Conservation (phyloP, 2,329 filamentous ascomycete species). For the Cladophialophora bantiana region DNA sequence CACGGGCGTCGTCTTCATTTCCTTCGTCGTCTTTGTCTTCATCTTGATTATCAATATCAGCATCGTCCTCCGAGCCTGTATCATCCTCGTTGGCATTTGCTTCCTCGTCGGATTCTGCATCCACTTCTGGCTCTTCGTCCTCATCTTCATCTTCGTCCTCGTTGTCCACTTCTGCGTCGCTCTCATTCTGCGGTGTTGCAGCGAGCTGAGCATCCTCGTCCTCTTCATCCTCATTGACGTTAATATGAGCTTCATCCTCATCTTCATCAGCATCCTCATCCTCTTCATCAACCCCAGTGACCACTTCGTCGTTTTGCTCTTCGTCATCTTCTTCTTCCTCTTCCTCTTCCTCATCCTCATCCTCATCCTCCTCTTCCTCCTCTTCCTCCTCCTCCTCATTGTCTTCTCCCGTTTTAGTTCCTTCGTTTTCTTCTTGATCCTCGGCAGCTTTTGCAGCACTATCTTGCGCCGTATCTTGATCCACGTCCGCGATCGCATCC, state of each 20-base stretch:
- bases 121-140: slow-evolving; percentile 17
- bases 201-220: slow-evolving; percentile 43
- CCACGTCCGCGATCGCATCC: slow-evolving; percentile 27
- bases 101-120: slow-evolving; percentile 26
- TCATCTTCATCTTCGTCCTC: slow-evolving; percentile 26
- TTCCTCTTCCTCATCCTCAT: slow-evolving; percentile 21
- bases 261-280: slow-evolving; percentile 26
- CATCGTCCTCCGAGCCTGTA: slow-evolving; percentile 28
- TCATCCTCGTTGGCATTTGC: slow-evolving; percentile 20
- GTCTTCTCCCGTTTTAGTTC: slow-evolving; percentile 24
- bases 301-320: slow-evolving; percentile 18
- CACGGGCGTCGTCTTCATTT: slow-evolving; percentile 17
- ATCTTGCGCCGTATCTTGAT: slow-evolving; percentile 4
- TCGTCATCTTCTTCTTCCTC: slow-evolving; percentile 27
- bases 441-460: not conserved
- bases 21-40: slow-evolving; percentile 23
- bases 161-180: slow-evolving; percentile 26
- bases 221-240: slow-evolving; percentile 33
- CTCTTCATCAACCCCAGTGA: slow-evolving; percentile 27
- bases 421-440: slow-evolving; percentile 34
- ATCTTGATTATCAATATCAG: slow-evolving; percentile 30
- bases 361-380: slow-evolving; percentile 18
- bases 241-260: slow-evolving; percentile 16
- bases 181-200: slow-evolving; percentile 13
- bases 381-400: slow-evolving; percentile 30